Evolutionary conservation across 257 asterid genomes (phyloP).

Genomic region (Ligustrum vulgare): DNA sequence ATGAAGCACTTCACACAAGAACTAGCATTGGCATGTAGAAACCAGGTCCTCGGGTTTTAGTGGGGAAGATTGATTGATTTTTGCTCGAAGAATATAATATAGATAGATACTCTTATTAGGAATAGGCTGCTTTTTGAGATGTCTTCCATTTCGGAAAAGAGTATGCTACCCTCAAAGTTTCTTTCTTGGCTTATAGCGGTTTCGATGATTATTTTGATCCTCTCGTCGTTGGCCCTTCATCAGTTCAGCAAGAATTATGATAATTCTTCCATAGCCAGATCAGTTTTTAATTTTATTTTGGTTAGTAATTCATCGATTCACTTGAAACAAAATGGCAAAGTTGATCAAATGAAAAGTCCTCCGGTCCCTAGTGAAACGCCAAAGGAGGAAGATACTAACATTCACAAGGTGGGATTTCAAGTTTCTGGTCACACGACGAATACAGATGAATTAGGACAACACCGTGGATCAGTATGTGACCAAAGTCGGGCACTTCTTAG

Average conservation of each 20-base stretch:
- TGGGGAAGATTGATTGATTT: background rate
- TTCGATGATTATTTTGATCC: constrained; percentile 53
- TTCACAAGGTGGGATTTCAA: constrained; percentile 14
- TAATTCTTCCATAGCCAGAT: constrained; percentile 33
- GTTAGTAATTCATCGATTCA: constrained; percentile 33
- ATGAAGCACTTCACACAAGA: background rate
- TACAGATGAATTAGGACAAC: constrained; percentile 20
- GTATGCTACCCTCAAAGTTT: constrained; percentile 51
- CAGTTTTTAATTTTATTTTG: constrained; percentile 39
- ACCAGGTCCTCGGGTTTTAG: background rate
- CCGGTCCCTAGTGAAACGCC: constrained; percentile 18
- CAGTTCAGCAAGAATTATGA: constrained; percentile 41
- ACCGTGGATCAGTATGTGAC: constrained; percentile 33
- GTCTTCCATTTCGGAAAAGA: constrained; percentile 55
- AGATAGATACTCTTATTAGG: background rate
- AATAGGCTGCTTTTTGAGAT: constrained; percentile 21
- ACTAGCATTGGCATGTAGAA: constrained; percentile 12
- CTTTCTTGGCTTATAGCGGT: constrained; percentile 54
- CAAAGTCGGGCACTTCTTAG: constrained; percentile 44
- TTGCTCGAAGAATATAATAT: background rate
- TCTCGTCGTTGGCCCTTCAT: constrained; percentile 53
- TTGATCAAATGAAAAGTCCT: constrained; percentile 18
- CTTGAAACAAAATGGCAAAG: constrained; percentile 19
- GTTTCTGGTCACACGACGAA: constrained; percentile 8
- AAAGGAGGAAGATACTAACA: constrained; percentile 12